Evolutionary conservation across 495 filamentous ascomycete species (phyloP), one percentile per base, ranked within the genome.

Genomic region (Neurospora tetraspora): DNA sequence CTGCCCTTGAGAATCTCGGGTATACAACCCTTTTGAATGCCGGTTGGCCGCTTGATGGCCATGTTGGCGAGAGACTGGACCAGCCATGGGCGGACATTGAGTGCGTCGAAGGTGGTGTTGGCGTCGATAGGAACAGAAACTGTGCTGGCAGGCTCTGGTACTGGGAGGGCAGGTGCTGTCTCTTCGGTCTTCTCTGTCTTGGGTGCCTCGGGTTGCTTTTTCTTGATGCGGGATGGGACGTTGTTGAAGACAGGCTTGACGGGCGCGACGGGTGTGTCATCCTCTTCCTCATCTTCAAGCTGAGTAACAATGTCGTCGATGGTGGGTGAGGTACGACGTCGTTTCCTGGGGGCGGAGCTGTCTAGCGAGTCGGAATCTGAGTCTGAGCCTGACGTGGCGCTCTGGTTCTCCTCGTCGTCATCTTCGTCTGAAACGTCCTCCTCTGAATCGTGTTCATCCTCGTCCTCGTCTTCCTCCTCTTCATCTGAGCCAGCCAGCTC

Each of bases 11-110:
- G 79, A 61, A 98, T 97, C 76, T 92, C 90, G 23, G 93, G 93
- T 77, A 99, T 98, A 81, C 92, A 96, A 69, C 89, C 91, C 74
- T 90, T 91, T 76, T 99, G 96, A 83, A 99, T 98, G 71, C 90
- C 90, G 1, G 96, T 98, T 1, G 96, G 96, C 68, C 90, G 85
- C 73, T 89, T 91, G 79, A 99, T 97, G 36, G 93, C 92, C 92
- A 99, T 92, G 69, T 91, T 90, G 68, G 88, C 82, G 69, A 99
- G 86, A 3, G 95, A 93, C 69, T 89, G 88, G n/a, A 94, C 88
- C 10, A 99, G 89, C 96, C 96, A 98, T 81, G 92, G 94, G 59
- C 90, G 86, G 3, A 98, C 89, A 18, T 88, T 86, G 40, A 99
- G 80, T 12, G 86, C 86, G 23, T 90, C 87, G 77, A 99, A 99